phyloP scores from a whole-genome alignment of 2,329 filamentous ascomycete genomes.

The Apiospora malaysiana region DNA sequence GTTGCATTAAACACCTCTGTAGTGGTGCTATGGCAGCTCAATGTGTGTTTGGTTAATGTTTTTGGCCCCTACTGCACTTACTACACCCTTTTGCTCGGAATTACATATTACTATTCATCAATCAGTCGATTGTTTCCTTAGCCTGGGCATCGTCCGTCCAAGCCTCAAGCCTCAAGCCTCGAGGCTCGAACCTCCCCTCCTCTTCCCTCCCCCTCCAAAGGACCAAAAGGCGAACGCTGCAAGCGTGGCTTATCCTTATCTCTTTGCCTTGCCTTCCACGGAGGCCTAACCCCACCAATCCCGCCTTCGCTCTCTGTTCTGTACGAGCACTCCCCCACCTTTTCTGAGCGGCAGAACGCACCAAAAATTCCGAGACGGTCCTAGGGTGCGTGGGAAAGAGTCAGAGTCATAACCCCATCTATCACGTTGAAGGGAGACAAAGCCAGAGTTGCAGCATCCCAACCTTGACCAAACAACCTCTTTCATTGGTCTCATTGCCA shows the following conservation, averaged over 20 bases:
- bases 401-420: conserved; percentile 30
- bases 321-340: conserved; percentile 3
- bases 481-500: conserved; percentile 6
- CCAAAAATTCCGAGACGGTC: conserved; percentile 32
- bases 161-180: background rate
- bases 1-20: background rate
- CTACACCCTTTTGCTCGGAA: background rate
- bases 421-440: background rate
- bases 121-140: background rate
- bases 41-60: background rate
- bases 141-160: background rate
- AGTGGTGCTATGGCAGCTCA: background rate
- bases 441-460: background rate
- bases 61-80: background rate
- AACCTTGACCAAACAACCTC: conserved; percentile 17
- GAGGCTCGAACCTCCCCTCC: background rate
- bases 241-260: conserved; percentile 19
- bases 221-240: background rate
- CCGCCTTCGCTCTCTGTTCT: background rate
- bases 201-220: background rate
- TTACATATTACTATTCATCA: background rate
- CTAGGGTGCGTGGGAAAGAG: conserved; percentile 26
- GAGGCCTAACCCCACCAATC: conserved; percentile 26
- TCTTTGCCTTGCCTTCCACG: background rate
- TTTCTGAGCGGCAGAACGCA: conserved; percentile 26